These are phyloP conservation scores for Annulohypoxylon stygium DNA, from an alignment of 495 filamentous ascomycete genomes.

Conservation along the genomic window DNA sequence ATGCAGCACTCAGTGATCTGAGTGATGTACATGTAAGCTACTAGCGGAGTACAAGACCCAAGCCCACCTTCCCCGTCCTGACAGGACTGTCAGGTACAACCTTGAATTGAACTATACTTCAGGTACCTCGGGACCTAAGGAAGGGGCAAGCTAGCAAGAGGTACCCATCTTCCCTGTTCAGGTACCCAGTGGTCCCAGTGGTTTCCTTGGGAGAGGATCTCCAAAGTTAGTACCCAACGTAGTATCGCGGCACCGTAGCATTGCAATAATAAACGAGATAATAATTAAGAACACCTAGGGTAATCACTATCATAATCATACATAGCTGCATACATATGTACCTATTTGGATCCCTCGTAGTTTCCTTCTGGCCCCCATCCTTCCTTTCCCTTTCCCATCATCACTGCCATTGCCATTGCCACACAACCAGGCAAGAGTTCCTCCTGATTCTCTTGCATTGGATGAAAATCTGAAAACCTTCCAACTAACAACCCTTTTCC, in stretches of 20 bases:
- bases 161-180: slow-evolving; percentile 17
- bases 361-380: slow-evolving; percentile 45
- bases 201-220: slow-evolving; percentile 39
- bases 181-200: slow-evolving; percentile 8
- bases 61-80: slow-evolving; percentile 37
- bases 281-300: slow-evolving; percentile 28
- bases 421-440: slow-evolving; percentile 4
- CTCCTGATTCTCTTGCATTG: slow-evolving; percentile 21
- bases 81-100: slow-evolving; percentile 26
- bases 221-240: slow-evolving; percentile 32
- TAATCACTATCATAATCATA: slow-evolving; percentile 31
- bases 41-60: slow-evolving; percentile 33
- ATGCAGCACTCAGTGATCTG: background rate
- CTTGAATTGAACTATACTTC: background rate
- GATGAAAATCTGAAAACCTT: background rate
- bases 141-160: slow-evolving; percentile 20
- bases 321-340: slow-evolving; percentile 30
- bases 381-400: slow-evolving; percentile 24
- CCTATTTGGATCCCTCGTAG: slow-evolving; percentile 40
- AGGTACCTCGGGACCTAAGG: background rate
- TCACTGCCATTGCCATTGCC: slow-evolving; percentile 5
- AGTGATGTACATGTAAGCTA: slow-evolving; percentile 38
- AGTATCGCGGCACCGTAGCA: slow-evolving; percentile 37
- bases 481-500: slow-evolving; percentile 21
- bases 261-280: slow-evolving; percentile 49